phyloP scores from a whole-genome alignment of 371 early-diverging fungal genomes.

The Lichtheimia ornata region DNA sequence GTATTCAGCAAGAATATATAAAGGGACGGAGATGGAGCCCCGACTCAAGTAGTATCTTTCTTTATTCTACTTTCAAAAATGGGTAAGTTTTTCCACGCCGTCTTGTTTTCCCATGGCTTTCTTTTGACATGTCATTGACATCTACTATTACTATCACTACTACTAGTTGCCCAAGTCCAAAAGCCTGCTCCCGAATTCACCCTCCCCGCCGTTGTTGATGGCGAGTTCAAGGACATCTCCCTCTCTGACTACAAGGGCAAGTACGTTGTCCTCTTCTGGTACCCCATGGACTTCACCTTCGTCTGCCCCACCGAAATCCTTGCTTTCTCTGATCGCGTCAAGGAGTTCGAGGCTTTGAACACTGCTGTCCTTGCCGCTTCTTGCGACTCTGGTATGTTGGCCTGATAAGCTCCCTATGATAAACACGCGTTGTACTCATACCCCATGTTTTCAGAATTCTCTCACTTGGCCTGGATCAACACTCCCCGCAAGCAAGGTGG shows the following conservation, averaged over 20 bases:
- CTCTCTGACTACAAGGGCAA: conserved; percentile 89
- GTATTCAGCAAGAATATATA: conserved; percentile 9
- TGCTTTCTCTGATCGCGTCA: conserved; percentile 84
- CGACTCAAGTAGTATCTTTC: conserved; percentile 5
- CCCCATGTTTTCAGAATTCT: conserved; percentile 32
- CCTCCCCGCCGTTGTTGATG: conserved; percentile 74
- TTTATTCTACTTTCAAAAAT: conserved; percentile 19
- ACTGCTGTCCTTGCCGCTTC: conserved; percentile 55
- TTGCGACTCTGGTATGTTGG: conserved; percentile 45
- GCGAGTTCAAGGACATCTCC: conserved; percentile 78
- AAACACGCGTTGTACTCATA: conserved; percentile 6
- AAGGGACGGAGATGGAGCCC: conserved; percentile 10
- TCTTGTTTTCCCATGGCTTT: conserved; percentile 1
- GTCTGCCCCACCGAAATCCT: conserved; percentile 94
- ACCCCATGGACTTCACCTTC: conserved; percentile 66
- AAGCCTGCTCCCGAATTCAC: conserved; percentile 76
- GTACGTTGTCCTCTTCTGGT: conserved; percentile 53
- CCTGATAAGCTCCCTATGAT: background rate
- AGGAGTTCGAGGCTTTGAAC: conserved; percentile 77
- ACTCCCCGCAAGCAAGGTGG: conserved; percentile 78
- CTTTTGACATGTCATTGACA: no score
- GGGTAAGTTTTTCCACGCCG: conserved; percentile 18
- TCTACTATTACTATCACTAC: background rate
- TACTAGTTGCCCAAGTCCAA: conserved; percentile 24
- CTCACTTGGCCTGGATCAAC: conserved; percentile 67